phyloP scores from a whole-genome alignment of 2,329 filamentous ascomycete species.

The Chrysosporium queenslandicum region DNA sequence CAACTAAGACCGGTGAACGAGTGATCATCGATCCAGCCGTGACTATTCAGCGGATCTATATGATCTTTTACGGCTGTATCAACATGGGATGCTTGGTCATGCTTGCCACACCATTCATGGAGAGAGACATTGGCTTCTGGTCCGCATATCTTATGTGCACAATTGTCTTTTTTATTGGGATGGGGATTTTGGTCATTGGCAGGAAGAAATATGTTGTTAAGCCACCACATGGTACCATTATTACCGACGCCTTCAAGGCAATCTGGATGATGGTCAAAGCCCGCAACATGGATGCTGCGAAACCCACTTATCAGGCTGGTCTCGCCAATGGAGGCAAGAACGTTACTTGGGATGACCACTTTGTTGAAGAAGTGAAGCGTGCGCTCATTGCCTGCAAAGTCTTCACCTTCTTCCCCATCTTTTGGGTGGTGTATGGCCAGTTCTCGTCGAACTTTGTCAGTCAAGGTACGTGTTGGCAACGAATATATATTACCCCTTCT shows the following conservation, averaged over 20 bases:
- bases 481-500: too few species aligned
- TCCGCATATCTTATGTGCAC: constrained; percentile 53
- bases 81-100: constrained; percentile 59
- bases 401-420: constrained; percentile 59
- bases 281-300: constrained; percentile 51
- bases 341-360: constrained; percentile 56
- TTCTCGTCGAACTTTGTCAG: constrained; percentile 57
- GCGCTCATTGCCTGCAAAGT: constrained; percentile 58
- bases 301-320: constrained; percentile 53
- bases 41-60: constrained; percentile 59
- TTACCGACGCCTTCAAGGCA: constrained; percentile 55
- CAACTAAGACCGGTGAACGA: constrained; percentile 39
- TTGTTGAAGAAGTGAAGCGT: constrained; percentile 61
- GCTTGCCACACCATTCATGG: constrained; percentile 57
- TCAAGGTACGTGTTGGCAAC: constrained; percentile 46
- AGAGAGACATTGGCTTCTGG: constrained; percentile 57
- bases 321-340: constrained; percentile 33
- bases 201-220: constrained; percentile 38
- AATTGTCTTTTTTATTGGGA: constrained; percentile 54
- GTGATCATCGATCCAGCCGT: constrained; percentile 57
- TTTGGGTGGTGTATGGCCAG: constrained; percentile 59
- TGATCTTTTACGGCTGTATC: constrained; percentile 64
- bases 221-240: constrained; percentile 51
- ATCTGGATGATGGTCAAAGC: constrained; percentile 46
- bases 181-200: constrained; percentile 43